Percentiles rank a stretch among this genome's conserved stretches.
These are phyloP conservation scores for Fusarium pilosicola DNA, from an alignment of 2,329 filamentous ascomycete genomes.

Conservation along the genomic window DNA sequence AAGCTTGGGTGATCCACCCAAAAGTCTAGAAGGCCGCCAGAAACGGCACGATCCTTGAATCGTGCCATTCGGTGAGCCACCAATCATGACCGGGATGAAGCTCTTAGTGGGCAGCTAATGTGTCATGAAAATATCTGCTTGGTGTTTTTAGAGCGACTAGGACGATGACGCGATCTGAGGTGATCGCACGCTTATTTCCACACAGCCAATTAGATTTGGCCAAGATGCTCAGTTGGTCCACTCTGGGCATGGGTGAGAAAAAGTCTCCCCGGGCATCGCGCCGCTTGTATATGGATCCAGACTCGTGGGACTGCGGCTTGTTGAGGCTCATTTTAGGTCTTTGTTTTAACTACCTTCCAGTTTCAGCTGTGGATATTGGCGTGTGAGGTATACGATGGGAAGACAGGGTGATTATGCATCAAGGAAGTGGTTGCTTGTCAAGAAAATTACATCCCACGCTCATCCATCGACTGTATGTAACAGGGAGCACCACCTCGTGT, in stretches of 20 bases:
- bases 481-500: conserved; percentile 5
- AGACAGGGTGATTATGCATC: neutral
- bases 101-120: conserved; percentile 28
- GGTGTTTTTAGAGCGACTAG: conserved; percentile 32
- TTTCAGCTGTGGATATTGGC: conserved; percentile 2
- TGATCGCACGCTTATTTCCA: conserved; percentile 33
- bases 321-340: neutral
- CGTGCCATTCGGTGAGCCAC: conserved; percentile 30
- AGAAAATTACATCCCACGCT: conserved; percentile 10
- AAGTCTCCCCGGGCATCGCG: conserved; percentile 24
- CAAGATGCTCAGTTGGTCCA: conserved; percentile 16
- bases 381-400: neutral
- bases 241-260: conserved; percentile 8
- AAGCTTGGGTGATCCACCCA: conserved; percentile 22
- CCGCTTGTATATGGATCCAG: conserved; percentile 15
- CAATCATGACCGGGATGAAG: neutral
- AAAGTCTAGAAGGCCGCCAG: conserved; percentile 41
- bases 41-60: conserved; percentile 38
- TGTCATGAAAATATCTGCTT: conserved; percentile 34
- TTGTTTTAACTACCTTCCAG: conserved; percentile 28
- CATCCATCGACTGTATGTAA: neutral
- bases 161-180: conserved; percentile 47
- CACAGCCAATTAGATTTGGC: conserved; percentile 18
- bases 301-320: conserved; percentile 21
- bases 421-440: neutral